phyloP scores from a whole-genome alignment of 2,329 filamentous ascomycete genomes.

The Pseudocercospora musae region DNA sequence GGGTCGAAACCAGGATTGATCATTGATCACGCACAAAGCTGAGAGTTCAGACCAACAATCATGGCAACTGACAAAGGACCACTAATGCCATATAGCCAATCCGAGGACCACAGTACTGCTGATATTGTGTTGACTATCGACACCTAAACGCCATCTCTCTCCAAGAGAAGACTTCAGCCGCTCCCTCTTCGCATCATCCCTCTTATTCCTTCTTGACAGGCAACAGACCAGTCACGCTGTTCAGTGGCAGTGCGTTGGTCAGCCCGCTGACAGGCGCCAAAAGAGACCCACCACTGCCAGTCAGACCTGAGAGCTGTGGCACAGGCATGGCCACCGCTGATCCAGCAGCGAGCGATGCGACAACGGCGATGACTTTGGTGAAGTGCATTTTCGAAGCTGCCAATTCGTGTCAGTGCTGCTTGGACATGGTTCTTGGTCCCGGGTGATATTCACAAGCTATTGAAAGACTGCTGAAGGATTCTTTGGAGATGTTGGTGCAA shows the following conservation, averaged over 20 bases:
- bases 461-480: not conserved
- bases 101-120: too few relatives aligned
- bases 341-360: slow-evolving; percentile 13
- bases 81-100: too few relatives aligned
- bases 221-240: not conserved
- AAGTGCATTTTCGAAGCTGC: not conserved
- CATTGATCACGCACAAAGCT: not conserved
- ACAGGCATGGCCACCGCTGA: not conserved
- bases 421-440: not conserved
- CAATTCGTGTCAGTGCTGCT: not conserved
- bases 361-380: not conserved
- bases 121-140: not conserved
- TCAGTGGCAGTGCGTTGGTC: not conserved
- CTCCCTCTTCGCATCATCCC: not conserved
- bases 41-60: not conserved
- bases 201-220: not conserved
- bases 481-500: not conserved
- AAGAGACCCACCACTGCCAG: not conserved
- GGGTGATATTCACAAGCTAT: not conserved
- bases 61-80: not conserved
- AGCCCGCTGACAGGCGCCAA: not conserved
- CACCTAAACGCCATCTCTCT: not conserved
- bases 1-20: not conserved
- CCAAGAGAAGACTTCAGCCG: not conserved
- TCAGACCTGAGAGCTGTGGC: not conserved